Conservation (phyloP, 2,329 filamentous ascomycete genomes). For the Hysterium pulicare region DNA sequence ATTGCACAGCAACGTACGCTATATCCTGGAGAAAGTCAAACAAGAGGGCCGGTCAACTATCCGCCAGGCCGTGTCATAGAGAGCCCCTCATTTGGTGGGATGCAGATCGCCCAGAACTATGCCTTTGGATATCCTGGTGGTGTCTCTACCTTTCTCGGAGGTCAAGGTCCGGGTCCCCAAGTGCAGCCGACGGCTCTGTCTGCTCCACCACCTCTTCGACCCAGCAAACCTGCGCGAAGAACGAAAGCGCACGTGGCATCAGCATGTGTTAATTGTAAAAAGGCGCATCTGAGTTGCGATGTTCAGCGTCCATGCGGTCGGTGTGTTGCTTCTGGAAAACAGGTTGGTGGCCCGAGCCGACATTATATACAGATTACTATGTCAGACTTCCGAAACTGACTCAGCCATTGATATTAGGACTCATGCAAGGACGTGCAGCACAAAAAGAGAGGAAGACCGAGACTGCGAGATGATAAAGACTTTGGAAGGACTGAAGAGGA, state of each 20-base stretch:
- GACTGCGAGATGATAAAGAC: slow-evolving; percentile 64
- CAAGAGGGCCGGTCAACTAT: slow-evolving; percentile 21
- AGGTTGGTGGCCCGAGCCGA: slow-evolving; percentile 38
- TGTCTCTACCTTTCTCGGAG: slow-evolving; percentile 23
- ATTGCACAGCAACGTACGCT: slow-evolving; percentile 23
- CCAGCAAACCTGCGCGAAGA: slow-evolving; percentile 36
- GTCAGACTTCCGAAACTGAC: slow-evolving; percentile 10
- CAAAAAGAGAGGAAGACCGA: slow-evolving; percentile 77
- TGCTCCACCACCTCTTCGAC: slow-evolving; percentile 26
- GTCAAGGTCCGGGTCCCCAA: slow-evolving; percentile 29
- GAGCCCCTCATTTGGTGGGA: slow-evolving; percentile 21
- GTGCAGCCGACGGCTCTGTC: slow-evolving; percentile 30
- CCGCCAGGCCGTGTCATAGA: slow-evolving; percentile 23
- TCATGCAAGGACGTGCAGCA: slow-evolving; percentile 80
- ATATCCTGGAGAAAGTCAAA: slow-evolving; percentile 29
- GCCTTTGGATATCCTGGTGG: slow-evolving; percentile 25
- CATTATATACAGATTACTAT: background rate
- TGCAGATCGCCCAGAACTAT: slow-evolving; percentile 24
- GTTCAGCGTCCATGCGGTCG: slow-evolving; percentile 73
- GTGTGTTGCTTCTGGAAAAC: slow-evolving; percentile 73
- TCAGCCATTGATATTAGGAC: slow-evolving; percentile 49
- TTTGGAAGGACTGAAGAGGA: slow-evolving; percentile 29
- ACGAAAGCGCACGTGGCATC: slow-evolving; percentile 80
- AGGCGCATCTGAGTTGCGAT: slow-evolving; percentile 68
- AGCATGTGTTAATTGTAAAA: slow-evolving; percentile 81